Evolutionary conservation across 306 rosid species (phyloP), one percentile per base, ranked within the genome.

Genomic region (Nissolia schottii): DNA sequence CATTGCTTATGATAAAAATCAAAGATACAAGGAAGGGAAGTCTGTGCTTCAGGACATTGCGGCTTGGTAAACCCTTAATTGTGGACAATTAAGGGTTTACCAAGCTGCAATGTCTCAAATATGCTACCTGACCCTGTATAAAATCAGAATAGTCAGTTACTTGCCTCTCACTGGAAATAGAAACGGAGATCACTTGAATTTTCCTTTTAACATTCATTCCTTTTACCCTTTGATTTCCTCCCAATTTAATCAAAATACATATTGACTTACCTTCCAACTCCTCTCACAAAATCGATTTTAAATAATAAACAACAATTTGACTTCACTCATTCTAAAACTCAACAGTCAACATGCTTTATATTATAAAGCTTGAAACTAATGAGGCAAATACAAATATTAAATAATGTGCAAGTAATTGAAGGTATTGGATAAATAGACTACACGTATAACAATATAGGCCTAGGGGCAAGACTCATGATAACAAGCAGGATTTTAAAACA

Each of bases 61-160:
- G n/a, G n/a, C n/a, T n/a, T n/a, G n/a, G n/a, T n/a, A n/a, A n/a
- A n/a, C n/a, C n/a, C n/a, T n/a, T n/a, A n/a, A n/a, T n/a, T n/a
- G n/a, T n/a, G n/a, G n/a, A n/a, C n/a, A n/a, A n/a, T n/a, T n/a
- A n/a, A n/a, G n/a, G n/a, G n/a, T n/a, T n/a, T n/a, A n/a, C n/a
- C n/a, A n/a, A n/a, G 88, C 69, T 77, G 75, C 70, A 90, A 63
- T 0, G 91, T 85, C 84, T 93, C 96, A 61, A 93, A 93, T 79
- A 90, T 88, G 80, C 96, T 90, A 27, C 98, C 93, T 1, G 96
- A 92, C 34, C 96, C 96, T 92, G 84, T 69, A 54, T 5, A 54
- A 53, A 35, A 51, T 69, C 10, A 31, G 29, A 67, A 24, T 23
- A 35, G 23, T 32, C 13, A 20, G 34, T 68, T 51, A 51, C 53